These are phyloP conservation scores for Sequoiadendron giganteum DNA, from an alignment of 75 land plant genomes.

Conservation along the genomic window DNA sequence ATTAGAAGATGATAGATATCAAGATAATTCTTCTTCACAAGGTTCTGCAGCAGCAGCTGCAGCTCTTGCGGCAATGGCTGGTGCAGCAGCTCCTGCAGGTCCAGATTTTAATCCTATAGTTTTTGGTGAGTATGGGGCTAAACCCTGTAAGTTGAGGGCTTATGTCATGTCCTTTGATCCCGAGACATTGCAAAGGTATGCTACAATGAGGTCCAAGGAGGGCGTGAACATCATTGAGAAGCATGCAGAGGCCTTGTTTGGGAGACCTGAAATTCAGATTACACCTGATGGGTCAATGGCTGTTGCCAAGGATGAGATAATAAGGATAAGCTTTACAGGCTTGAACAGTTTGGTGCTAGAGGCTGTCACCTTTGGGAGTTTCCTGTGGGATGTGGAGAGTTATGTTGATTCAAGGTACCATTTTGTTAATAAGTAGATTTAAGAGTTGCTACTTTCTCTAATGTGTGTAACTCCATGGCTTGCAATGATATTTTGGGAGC, in stretches of 20 bases:
- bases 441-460: background rate
- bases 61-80: constrained; percentile 23
- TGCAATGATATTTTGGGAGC: background rate
- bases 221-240: constrained; percentile 67
- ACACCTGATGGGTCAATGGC: constrained; percentile 49
- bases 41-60: constrained; percentile 19
- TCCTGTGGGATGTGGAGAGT: constrained; percentile 77
- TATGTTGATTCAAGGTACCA: constrained; percentile 73
- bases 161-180: constrained; percentile 81
- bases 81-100: constrained; percentile 20
- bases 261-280: constrained; percentile 56
- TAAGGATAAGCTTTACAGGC: constrained; percentile 58
- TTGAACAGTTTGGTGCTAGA: constrained; percentile 62
- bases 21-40: constrained; percentile 32
- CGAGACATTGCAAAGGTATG: constrained; percentile 70
- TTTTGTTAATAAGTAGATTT: constrained; percentile 39
- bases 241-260: constrained; percentile 81
- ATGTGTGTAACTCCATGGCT: background rate
- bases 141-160: constrained; percentile 38
- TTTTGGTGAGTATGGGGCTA: constrained; percentile 31
- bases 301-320: constrained; percentile 45
- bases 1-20: constrained; percentile 11
- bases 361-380: constrained; percentile 82
- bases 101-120: constrained; percentile 33
- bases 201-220: constrained; percentile 67